Conservation (phyloP, 2,329 filamentous ascomycete species). For the Colletotrichum neosansevieriae region DNA sequence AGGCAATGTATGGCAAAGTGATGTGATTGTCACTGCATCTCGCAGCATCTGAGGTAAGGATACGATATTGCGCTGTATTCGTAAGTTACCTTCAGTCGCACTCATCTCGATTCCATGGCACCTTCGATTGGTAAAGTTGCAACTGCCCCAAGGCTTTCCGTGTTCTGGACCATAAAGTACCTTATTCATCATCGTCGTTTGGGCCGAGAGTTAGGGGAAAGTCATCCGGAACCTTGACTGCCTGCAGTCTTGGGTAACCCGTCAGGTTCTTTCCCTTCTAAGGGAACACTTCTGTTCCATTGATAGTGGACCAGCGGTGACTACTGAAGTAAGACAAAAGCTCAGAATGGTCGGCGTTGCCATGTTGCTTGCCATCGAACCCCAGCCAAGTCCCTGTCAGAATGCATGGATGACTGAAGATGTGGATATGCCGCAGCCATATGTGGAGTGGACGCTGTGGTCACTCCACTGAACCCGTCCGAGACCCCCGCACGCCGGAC, state of each 20-base stretch:
- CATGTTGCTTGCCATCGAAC: slow-evolving; percentile 20
- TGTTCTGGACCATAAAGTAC: not conserved
- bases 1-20: not conserved
- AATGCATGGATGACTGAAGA: slow-evolving; percentile 11
- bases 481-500: slow-evolving; percentile 30
- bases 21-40: too few relatives aligned
- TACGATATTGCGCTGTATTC: not conserved
- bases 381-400: not conserved
- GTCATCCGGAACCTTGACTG: not conserved
- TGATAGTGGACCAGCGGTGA: slow-evolving; percentile 4
- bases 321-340: too few relatives aligned
- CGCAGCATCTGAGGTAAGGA: not conserved
- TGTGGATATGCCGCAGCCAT: slow-evolving; percentile 22
- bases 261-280: not conserved
- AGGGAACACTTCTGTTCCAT: slow-evolving; percentile 18
- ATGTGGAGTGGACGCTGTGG: slow-evolving; percentile 19
- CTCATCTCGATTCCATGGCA: too few relatives aligned
- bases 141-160: slow-evolving; percentile 1
- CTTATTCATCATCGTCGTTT: too few relatives aligned
- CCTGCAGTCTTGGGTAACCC: not conserved
- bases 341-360: slow-evolving; percentile 11
- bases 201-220: not conserved
- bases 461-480: slow-evolving; percentile 29
- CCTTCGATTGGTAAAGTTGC: not conserved
- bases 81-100: too few relatives aligned